Evolutionary conservation across 2,329 filamentous ascomycete genomes (phyloP).

Genomic region (Ophiognomonia clavigignenti-juglandacearum): DNA sequence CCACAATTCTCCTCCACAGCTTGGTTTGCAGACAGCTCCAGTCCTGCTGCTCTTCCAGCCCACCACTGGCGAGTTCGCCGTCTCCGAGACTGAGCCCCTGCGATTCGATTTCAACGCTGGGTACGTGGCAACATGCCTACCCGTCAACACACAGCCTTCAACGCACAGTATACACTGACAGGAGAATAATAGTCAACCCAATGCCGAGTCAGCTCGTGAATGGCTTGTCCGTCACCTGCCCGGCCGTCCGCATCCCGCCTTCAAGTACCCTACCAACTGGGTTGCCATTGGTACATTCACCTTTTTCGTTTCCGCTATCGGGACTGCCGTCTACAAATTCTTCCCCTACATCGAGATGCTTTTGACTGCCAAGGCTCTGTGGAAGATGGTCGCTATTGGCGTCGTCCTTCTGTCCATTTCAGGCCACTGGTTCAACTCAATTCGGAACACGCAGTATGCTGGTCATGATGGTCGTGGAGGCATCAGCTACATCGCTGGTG

Average conservation of each 20-base stretch:
- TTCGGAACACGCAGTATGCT: conserved; percentile 92
- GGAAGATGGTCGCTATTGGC: conserved; percentile 87
- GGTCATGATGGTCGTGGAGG: conserved; percentile 78
- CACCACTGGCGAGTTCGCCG: conserved; percentile 75
- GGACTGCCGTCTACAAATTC: too few species aligned
- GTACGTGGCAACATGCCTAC: conserved; percentile 41
- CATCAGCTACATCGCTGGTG: conserved; percentile 82
- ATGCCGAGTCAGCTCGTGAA: conserved; percentile 70
- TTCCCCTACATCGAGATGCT: conserved; percentile 77
- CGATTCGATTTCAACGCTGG: conserved; percentile 82
- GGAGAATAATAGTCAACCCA: conserved; percentile 50
- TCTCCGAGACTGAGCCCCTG: conserved; percentile 60
- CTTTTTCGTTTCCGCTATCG: too few species aligned
- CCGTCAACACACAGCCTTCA: not conserved
- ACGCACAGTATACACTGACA: not conserved
- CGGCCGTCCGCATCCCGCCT: conserved; percentile 69
- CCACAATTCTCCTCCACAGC: conserved; percentile 42
- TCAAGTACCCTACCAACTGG: conserved; percentile 86
- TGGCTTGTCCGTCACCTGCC: conserved; percentile 79
- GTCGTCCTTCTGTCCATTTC: conserved; percentile 88
- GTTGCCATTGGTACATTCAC: conserved; percentile 63
- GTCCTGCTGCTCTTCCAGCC: conserved; percentile 85
- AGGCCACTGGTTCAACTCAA: conserved; percentile 99
- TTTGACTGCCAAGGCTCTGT: conserved; percentile 85
- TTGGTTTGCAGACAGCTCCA: conserved; percentile 90